Evolutionary conservation across 352 stramenopile genomes (phyloP), one percentile per base, ranked within the genome.

Genomic region (Pythium pectinolyticum): DNA sequence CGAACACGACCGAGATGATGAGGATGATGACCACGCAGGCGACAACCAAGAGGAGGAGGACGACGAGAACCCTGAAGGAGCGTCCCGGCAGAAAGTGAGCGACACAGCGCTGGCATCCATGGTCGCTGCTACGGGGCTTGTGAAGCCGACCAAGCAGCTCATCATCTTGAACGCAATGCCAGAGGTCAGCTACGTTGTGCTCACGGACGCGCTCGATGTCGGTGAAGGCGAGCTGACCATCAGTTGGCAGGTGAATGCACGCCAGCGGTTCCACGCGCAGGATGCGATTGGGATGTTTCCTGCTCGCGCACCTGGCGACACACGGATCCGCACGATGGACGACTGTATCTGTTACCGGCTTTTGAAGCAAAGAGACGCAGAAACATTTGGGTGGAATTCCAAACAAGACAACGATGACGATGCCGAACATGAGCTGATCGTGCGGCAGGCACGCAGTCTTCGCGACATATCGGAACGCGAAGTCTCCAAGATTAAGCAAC

Each of bases 231-330:
- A 84, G 41, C 72, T 88, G 22, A 84, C 77, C 0, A 61, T 88
- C 22, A 88, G 62, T 45, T 88, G 78, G 78, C 67, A 82, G 27
- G 53, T 88, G 12, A 88, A 88, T 34, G 76, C 78, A 0, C 56
- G 45, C 0, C 76, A 84, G 58, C 70, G 78, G 0, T 88, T 86
- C 57, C 76, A 88, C 49, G 76, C 73, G 10, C 66, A 80, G 3
- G 78, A 88, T 50, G 76, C 76, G 5, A 83, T 88, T 43, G 78
- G 76, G 3, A 86, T 88, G 76, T 88, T 88, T 55, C 73, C 75
- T 0, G 73, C 69, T 1, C 65, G 74, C 10, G 62, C 68, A 9
- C 37, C 70, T 0, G 74, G 72, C 2, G 77, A 82, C 35, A 34
- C 63, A 6, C 63, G 30, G 4, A 46, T 70, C 0, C 70, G 70